Evolutionary conservation across 179 eudicot species (phyloP), one percentile per base, ranked within the genome.

Genomic region (Amaranthus tricolor): DNA sequence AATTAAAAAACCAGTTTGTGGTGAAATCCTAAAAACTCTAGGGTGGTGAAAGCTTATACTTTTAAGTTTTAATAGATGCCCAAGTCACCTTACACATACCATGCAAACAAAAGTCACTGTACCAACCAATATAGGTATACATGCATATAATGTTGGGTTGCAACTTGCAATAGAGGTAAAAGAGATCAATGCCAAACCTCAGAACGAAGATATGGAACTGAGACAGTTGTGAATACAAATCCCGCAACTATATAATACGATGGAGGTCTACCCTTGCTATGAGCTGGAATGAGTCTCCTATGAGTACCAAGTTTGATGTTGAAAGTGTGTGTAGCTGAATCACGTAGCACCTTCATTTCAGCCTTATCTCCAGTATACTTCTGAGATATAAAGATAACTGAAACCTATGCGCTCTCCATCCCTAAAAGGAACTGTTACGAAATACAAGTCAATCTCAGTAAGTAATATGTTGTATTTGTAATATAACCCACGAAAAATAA

Each of bases 201-300:
- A 45, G 95, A 90, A 61, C 89, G 92, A 40, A 88, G 89, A 79
- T 89, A 88, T 31, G 97, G 99, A 79, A 93, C 92, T 7, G 99
- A 93, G 55, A 95, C 91, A 21, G 93, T 76, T 53, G 99, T 78
- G 60, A 95, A 95, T 60, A 93, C 96, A 84, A 95, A 90, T 73
- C 97, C 99, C 31, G 93, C 99, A 70, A 95, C 81, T 19, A 95
- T 95, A 76, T 92, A 95, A 85, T 95, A 93, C 72, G 98, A 90
- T 6, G 97, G 97, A 75, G 97, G 96, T 81, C 78, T 88, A 64
- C 98, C 97, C 80, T 84, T 89, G 86, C 82, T 90, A 84, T 95
- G 97, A 7, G 92, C 86, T 72, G 96, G 95, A 78, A 93, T 83
- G 54, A 95, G 85, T 80, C 85, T 83, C 82, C 82, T 87, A 70